Conservation (phyloP, 805 yeast species). For the Barnettozyma sucrosica region DNA sequence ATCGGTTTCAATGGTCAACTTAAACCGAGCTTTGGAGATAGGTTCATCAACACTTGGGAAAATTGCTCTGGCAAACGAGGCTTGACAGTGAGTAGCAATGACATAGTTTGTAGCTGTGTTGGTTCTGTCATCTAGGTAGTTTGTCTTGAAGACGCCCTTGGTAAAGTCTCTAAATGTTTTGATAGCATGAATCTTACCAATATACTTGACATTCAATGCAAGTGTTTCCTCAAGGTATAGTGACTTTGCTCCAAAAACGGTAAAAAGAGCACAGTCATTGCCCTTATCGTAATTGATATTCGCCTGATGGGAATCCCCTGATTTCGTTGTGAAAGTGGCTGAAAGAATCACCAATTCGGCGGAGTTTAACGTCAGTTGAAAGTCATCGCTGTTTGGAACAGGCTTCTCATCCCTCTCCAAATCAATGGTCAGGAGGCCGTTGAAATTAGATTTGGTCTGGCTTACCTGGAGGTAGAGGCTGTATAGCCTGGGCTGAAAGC, state of each 20-base stretch:
- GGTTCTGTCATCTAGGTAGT: constrained; percentile 45
- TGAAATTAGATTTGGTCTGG: constrained; percentile 43
- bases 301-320: constrained; percentile 29
- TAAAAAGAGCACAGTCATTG: constrained; percentile 21
- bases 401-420: constrained; percentile 18
- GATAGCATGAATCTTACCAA: constrained; percentile 19
- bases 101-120: constrained; percentile 47
- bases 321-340: constrained; percentile 7
- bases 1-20: constrained; percentile 42
- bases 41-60: constrained; percentile 72
- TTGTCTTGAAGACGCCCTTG: constrained; percentile 62
- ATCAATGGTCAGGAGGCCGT: constrained; percentile 32
- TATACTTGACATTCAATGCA: constrained; percentile 12
- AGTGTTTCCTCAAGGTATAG: constrained; percentile 8
- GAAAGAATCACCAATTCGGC: constrained; percentile 28
- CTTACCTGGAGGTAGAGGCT: constrained; percentile 33
- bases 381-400: constrained; percentile 8
- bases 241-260: constrained; percentile 13
- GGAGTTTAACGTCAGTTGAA: constrained; percentile 30
- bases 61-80: constrained; percentile 53
- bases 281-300: constrained; percentile 29
- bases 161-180: constrained; percentile 49
- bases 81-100: constrained; percentile 70
- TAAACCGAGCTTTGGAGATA: constrained; percentile 44
- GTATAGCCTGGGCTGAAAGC: constrained; percentile 30